Evolutionary conservation across 2,329 filamentous ascomycete genomes (phyloP), one percentile per base, ranked within the genome.

Genomic region (Claviceps purpurea): DNA sequence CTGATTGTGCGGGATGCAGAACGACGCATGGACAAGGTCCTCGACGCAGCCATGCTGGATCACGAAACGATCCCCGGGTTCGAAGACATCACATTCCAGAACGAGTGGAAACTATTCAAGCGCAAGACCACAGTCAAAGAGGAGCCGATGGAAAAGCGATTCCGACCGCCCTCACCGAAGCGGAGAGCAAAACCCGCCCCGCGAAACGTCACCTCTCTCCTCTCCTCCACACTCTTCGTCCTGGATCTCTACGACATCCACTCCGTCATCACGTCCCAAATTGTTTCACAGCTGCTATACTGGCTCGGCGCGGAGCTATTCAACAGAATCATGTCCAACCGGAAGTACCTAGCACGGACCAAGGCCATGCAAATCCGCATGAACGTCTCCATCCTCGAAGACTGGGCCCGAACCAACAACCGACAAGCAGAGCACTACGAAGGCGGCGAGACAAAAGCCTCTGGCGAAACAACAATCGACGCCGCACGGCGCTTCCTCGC

Each of bases 331-430:
- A 95, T 98, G 87, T 91, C 87, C 34, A 96, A 94, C 62, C 82
- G 89, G 57, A 90, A 91, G 65, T 98, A 96, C 62, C 76, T 98
- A 10, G 91, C 93, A 5, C 80, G 93, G 50, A 98, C 93, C 18
- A 98, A 98, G 68, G 93, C 93, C 3, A 98, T 98, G 93, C 93
- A 98, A 66, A 97, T 98, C 60, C 87, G 93, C 58, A 97, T 98
- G 90, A 98, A 98, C 65, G 82, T 98, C 6, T 97, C 93, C 0
- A 85, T 84, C 7, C 73, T 98, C 20, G 93, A 98, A 67, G 93
- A 98, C 63, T 98, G 93, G 93, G 91, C 93, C 1, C 79, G 91
- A 34, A 78, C 81, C 16, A 98, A 98, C 68, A 97, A 95, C 65
- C 81, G 93, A 30, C 85, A 94, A 59, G 89, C 93, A 1, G 93